These are phyloP conservation scores for Phaeophleospora eucalypticola DNA, from an alignment of 2,329 filamentous ascomycete species.

Conservation along the genomic window DNA sequence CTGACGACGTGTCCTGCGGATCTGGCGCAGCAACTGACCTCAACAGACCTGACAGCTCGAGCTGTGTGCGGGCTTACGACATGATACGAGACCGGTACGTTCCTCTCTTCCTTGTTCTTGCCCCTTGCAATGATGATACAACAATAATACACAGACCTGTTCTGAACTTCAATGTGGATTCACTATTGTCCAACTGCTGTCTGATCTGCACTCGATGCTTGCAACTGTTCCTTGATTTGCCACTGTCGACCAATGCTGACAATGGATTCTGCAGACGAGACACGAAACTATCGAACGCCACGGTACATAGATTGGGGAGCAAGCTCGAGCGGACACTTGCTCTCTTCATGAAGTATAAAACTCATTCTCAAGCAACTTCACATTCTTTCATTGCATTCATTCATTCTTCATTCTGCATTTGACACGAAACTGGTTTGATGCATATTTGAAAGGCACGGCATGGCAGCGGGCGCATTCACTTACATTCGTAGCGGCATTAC, in stretches of 20 bases:
- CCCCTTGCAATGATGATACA: constrained; percentile 26
- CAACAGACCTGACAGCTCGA: background rate
- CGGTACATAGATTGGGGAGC: background rate
- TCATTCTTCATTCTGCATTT: too few species aligned
- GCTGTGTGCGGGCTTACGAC: background rate
- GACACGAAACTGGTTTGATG: background rate
- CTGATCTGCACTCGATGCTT: constrained; percentile 18
- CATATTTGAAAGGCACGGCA: background rate
- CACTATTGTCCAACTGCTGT: constrained; percentile 35
- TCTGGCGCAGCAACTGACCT: background rate
- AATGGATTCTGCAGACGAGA: background rate
- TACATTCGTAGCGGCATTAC: background rate
- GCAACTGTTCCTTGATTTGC: background rate
- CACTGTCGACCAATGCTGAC: background rate
- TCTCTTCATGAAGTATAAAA: too few species aligned
- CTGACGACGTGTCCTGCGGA: constrained; percentile 12
- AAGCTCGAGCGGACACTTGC: too few species aligned
- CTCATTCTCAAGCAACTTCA: too few species aligned
- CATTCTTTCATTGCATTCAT: too few species aligned
- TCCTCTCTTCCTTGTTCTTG: background rate
- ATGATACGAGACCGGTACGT: constrained; percentile 12
- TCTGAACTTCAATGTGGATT: constrained; percentile 30
- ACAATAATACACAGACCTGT: constrained; percentile 32
- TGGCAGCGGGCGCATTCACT: background rate
- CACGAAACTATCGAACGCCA: background rate